A percentile compares a stretch with the other conserved stretches of the same genome.
phyloP scores from a whole-genome alignment of 176 grass and related monocot genomes.

The Elymus sibiricus region DNA sequence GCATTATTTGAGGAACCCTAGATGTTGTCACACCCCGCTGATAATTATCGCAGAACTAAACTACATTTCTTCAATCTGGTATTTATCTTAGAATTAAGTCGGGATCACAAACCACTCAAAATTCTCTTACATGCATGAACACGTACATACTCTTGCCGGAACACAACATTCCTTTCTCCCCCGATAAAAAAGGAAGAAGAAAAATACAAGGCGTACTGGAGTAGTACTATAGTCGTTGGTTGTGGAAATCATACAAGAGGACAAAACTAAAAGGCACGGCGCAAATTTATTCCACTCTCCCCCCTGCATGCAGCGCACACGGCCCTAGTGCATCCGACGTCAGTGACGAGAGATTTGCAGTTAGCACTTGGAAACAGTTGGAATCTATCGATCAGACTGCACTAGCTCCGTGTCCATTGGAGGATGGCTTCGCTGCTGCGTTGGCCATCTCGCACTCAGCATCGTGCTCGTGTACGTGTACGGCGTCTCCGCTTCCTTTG shows the following conservation, averaged over 20 bases:
- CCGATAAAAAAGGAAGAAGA: conserved; percentile 1
- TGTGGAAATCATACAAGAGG: conserved; percentile 18
- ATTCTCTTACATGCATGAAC: conserved; percentile 18
- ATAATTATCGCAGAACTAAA: too few species aligned
- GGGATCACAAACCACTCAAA: conserved; percentile 10
- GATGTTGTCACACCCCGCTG: too few species aligned
- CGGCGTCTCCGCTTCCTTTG: conserved; percentile 29
- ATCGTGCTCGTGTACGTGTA: conserved; percentile 19
- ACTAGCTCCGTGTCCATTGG: conserved; percentile 39
- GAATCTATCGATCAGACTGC: conserved; percentile 31
- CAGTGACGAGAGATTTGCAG: conserved; percentile 26
- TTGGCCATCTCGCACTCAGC: conserved; percentile 47
- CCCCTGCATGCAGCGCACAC: conserved; percentile 13
- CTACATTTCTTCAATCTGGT: too few species aligned
- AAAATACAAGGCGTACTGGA: conserved; percentile 11
- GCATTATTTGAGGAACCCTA: too few species aligned
- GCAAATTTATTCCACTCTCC: conserved; percentile 62
- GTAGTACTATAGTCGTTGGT: not conserved
- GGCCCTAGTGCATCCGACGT: conserved; percentile 31
- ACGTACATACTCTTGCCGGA: not conserved
- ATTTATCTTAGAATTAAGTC: not conserved
- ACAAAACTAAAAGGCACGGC: conserved; percentile 26
- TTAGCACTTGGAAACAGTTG: conserved; percentile 31
- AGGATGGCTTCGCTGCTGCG: conserved; percentile 32
- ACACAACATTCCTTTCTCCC: conserved; percentile 21